Base-by-base conservation (phyloP, 2,329 filamentous ascomycete species). In the Blastomyces emzantsi region DNA sequence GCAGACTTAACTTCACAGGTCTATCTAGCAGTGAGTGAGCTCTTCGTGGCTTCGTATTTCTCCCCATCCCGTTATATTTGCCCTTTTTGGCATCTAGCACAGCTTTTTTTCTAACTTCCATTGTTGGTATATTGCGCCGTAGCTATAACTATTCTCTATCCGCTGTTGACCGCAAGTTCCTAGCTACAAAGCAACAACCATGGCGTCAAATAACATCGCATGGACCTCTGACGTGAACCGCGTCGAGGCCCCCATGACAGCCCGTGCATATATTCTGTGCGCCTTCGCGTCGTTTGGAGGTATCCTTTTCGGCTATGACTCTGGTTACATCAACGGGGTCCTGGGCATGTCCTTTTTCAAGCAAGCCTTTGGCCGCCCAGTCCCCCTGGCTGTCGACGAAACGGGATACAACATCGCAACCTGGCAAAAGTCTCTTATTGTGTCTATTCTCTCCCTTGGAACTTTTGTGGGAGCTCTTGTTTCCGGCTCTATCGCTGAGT, bases 401-500 rank as follows among this genome's bases (percentile, higher is more conserved):
- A 52, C 66, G 43, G 65, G 62, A 28, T 69, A 63, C 61, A 65
- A 55, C 60, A 36, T 70, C 8, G 49, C 59, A 19, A 67, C 68
- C 19, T 70, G 67, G 67, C 30, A 79, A 1, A 80, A 85, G 67
- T 88, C 87, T 0, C 79, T 85, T 51, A 85, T 89, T 64, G 87
- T 90, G 45, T 90, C 88, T 7, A 90, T 91, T 68, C 81, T 92
- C 22, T 90, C 88, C 0, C 87, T 86, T 39, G 89, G 89, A 64
- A 91, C 89, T 41, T 92, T 92, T 76, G 87, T 91, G 67, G 89
- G 89, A 51, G 84, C 88, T 17, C 80, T 92, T 25, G 75, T 73
- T 11, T 85, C 84, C 0, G 83, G 85, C 11, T 80, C 85, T 62
- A 70, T 90, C 51, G 85, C 84, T 30, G 88, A 91, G 69, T 76